Evolutionary conservation across 2,329 filamentous ascomycete genomes (phyloP).

Genomic region (Hymenoscyphus occultus): DNA sequence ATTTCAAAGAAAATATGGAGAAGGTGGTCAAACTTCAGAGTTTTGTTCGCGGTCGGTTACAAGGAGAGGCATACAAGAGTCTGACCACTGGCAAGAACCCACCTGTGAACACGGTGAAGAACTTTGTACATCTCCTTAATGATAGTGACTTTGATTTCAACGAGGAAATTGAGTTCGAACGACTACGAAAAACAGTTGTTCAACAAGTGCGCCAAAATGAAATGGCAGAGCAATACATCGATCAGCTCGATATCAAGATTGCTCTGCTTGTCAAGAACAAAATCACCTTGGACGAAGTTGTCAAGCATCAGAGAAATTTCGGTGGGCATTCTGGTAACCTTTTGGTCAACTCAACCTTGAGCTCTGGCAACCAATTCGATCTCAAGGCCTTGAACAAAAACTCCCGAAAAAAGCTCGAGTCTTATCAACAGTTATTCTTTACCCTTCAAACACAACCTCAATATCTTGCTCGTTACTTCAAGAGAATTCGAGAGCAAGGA

Average conservation of each 20-base stretch:
- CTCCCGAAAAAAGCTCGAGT: slow-evolving; percentile 90
- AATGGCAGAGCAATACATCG: slow-evolving; percentile 95
- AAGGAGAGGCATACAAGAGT: slow-evolving; percentile 97
- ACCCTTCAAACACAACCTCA: slow-evolving; percentile 94
- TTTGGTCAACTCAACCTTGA: slow-evolving; percentile 82
- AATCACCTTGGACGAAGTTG: slow-evolving; percentile 95
- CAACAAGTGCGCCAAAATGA: slow-evolving; percentile 97
- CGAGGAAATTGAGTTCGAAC: slow-evolving; percentile 95
- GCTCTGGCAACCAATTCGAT: slow-evolving; percentile 89
- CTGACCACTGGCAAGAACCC: slow-evolving; percentile 95
- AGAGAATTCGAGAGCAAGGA: slow-evolving; percentile 75
- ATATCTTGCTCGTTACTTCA: slow-evolving; percentile 87
- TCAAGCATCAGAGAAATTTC: slow-evolving; percentile 94
- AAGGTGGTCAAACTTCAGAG: slow-evolving; percentile 99
- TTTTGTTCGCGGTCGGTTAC: slow-evolving; percentile 89
- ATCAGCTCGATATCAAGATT: slow-evolving; percentile 98
- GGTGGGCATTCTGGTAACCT: slow-evolving; percentile 84
- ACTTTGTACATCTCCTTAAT: slow-evolving; percentile 95
- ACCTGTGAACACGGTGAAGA: slow-evolving; percentile 93
- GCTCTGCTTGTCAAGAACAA: slow-evolving; percentile 98
- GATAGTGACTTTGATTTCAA: slow-evolving; percentile 99
- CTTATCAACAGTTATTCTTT: slow-evolving; percentile 97
- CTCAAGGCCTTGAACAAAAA: slow-evolving; percentile 97
- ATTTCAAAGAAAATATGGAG: slow-evolving; percentile 95
- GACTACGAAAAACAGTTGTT: slow-evolving; percentile 90